Evolutionary conservation across 1,284 basidiomycete genomes (phyloP).

Genomic region (Mycena sp.): DNA sequence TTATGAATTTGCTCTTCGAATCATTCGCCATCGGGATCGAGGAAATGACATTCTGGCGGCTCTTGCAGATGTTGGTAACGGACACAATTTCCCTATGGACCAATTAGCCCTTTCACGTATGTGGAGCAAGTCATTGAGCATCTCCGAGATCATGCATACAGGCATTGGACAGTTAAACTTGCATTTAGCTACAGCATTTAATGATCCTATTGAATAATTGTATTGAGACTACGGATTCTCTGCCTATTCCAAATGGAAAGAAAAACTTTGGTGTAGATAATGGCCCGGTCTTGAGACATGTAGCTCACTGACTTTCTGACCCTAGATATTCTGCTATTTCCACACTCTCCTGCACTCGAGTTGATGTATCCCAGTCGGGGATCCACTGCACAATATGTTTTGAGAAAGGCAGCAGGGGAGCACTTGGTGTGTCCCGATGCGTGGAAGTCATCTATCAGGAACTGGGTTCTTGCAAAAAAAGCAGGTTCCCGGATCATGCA

Average conservation of each 20-base stretch:
- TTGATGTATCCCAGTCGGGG: conserved; percentile 38
- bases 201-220: no score
- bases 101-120: no score
- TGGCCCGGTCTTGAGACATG: conserved; percentile 39
- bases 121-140: no score
- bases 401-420: conserved; percentile 37
- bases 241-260: conserved; percentile 42
- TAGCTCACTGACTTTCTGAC: conserved; percentile 44
- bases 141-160: no score
- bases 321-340: conserved; percentile 40
- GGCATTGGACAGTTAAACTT: no score
- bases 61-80: no score
- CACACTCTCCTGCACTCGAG: conserved; percentile 46
- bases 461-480: conserved; percentile 36
- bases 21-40: no score
- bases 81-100: no score
- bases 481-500: conserved; percentile 40
- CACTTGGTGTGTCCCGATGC: conserved; percentile 42
- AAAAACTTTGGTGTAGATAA: conserved; percentile 40
- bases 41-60: no score
- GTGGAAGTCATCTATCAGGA: conserved; percentile 25
- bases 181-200: no score
- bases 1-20: no score
- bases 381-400: conserved; percentile 37
- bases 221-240: no score